Base-by-base conservation (phyloP, 768 basidiomycete genomes). In the Sarcomyxa edulis region DNA sequence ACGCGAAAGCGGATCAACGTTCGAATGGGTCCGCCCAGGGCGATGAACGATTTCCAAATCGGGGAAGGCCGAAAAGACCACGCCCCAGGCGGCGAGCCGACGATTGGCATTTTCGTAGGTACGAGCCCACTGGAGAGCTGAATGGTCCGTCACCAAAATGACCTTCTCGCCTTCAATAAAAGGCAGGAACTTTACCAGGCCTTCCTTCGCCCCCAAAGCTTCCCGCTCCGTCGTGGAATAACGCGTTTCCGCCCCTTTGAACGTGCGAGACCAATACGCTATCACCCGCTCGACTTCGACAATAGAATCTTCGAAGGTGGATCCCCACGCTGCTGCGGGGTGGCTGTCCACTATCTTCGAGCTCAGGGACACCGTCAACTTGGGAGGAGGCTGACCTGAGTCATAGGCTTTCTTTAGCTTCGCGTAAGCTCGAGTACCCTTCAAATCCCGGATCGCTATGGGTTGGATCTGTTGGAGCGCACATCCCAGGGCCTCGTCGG, bases 211-310 rank as follows among this genome's bases (percentile, higher is more conserved):
- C n/a, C n/a, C n/a, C n/a, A n/a, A n/a, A n/a, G n/a, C n/a, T n/a
- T n/a, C n/a, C n/a, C n/a, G n/a, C n/a, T n/a, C n/a, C n/a, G n/a
- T n/a, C n/a, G n/a, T n/a, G n/a, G n/a, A n/a, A n/a, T n/a, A n/a
- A n/a, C n/a, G n/a, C n/a, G n/a, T n/a, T n/a, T n/a, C n/a, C n/a
- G 29, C 29, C 6, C 14, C 2, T 31, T 53, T 48, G 6, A 60
- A 35, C 1, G 52, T 47, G 7, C 51, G 28, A n/a, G 47, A 49
- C 60, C 61, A 60, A 35, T 61, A 61, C 7, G 49, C 43, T 7
- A 59, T 56, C 0, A 62, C 56, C 18, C 56, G 16, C 42, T 62
- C 60, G 1, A 61, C 48, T 23, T 51, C 39, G 0, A 62, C 51
- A 0, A 41, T 29, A 0, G 60, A 59, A 2, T 56, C 52, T 11